Evolutionary conservation across 441 rosid genomes (phyloP), one percentile per base, ranked within the genome.

Genomic region (Populus trichocarpa): DNA sequence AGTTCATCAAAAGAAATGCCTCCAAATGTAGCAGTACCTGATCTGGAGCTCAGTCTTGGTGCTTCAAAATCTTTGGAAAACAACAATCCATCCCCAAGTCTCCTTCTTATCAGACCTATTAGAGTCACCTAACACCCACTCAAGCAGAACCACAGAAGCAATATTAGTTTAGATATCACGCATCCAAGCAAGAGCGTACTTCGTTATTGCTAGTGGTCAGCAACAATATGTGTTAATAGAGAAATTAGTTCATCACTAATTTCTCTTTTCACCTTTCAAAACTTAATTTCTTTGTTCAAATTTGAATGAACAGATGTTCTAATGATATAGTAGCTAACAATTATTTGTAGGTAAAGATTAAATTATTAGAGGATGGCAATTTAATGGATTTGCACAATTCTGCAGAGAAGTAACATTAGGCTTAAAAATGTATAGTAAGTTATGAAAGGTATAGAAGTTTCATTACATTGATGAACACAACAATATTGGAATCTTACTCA

Each of bases 21-120:
- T 70, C 68, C 74, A 70, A 77, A 75, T 65, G 57, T 25, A 6
- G 2, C 36, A 50, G 81, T 73, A 18, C 82, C 82, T 74, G 88
- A 87, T 82, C 83, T 94, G 72, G 93, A 90, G 78, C 93, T 94
- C 74, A 92, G 76, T 57, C 96, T 94, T 61, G 90, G 91, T 5
- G 83, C 79, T 66, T 82, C 89, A 59, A 69, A 61, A 68, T 75
- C 86, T 14, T 1, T 80, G 69, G 85, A 87, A 79, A 82, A 78
- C 8, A 75, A 65, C 0, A 80, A 82, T 23, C 36, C 80, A 30
- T 77, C 89, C 9, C 42, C 87, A 11, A 46, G 69, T 40, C 66
- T 85, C 28, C 83, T 74, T 63, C 76, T 85, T 3, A 82, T 46
- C 69, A 84, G 84, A 76, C 67, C 85, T 28, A 88, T 89, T 66